Base-by-base conservation (phyloP, 2,329 filamentous ascomycete genomes). In the Fusarium napiforme region DNA sequence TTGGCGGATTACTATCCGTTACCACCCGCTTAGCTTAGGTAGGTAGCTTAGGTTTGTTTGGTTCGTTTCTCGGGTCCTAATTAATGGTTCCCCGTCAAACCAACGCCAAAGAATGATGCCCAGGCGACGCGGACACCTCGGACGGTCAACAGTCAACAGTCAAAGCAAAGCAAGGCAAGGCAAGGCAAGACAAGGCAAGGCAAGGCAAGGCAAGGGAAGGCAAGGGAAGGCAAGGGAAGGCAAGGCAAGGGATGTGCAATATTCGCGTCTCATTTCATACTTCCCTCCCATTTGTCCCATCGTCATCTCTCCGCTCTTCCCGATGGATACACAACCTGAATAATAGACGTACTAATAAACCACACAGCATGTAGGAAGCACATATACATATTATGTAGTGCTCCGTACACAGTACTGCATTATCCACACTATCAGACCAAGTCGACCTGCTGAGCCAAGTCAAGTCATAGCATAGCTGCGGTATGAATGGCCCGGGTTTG, bases 81-180 rank as follows among this genome's bases (percentile, higher is more conserved):
- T 39, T 34, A 62, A 42, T 60, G 63, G 34, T 67, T 67, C 64
- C 64, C 64, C 64, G 62, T 43, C 46, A 69, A 53, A 52, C 28
- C 49, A 64, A 47, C 43, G 39, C 60, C 59, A 61, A 43, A 46
- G 34, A 49, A 52, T 39, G 42, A 42, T 42, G 23, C 56, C 32
- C 19, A 21, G 53, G 30, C 47, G n/a, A 21, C 56, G 46, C 36
- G 39, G 36, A 49, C 49, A 47, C 32, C 26, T 45, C 21, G 39
- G 52, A 30, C 40, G 23, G 15, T 37, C 32, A 45, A 45, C 39
- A 34, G 46, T 36, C 28, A 23, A 58, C 23, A 57, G 43, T 64
- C 63, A 53, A 53, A 60, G 40, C 40, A 56, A 36, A 49, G 26
- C 40, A 60, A 45, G 36, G 2, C 10, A 37, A 10, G 36, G 2